Percentiles rank a stretch among this genome's conserved stretches.
phyloP scores from a whole-genome alignment of 768 basidiomycete species.

The Coprinopsis cinerea region DNA sequence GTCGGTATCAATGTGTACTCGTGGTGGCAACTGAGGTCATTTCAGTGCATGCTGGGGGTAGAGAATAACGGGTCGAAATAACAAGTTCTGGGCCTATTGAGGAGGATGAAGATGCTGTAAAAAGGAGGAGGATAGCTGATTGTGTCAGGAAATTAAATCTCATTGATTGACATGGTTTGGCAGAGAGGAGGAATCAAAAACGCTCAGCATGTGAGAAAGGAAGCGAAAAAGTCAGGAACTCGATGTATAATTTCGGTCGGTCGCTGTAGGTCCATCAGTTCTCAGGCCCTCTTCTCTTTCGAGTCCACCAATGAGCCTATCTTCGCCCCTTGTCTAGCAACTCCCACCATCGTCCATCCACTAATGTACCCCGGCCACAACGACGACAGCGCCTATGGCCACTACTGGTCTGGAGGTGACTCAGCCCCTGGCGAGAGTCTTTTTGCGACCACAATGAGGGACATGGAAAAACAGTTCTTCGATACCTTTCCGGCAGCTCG shows the following conservation, averaged over 20 bases:
- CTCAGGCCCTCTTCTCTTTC: background rate
- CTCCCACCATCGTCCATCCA: constrained; percentile 4
- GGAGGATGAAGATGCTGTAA: background rate
- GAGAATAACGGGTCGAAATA: too few relatives aligned
- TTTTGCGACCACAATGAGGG: constrained; percentile 28
- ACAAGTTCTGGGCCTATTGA: background rate
- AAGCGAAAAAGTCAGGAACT: background rate
- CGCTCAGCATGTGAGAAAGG: background rate
- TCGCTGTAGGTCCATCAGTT: constrained; percentile 3
- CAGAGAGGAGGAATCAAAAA: background rate
- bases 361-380: background rate
- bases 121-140: background rate
- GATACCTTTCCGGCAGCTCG: constrained; percentile 17
- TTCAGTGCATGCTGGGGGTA: background rate
- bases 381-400: background rate
- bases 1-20: background rate
- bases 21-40: background rate
- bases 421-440: too few relatives aligned
- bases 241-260: background rate
- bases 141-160: background rate
- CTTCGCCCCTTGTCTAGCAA: background rate
- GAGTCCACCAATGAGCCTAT: background rate
- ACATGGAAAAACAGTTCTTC: constrained; percentile 35
- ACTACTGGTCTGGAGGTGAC: background rate
- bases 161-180: background rate